These are phyloP conservation scores for Botrytis galanthina DNA, from an alignment of 2,329 filamentous ascomycete species.

Conservation along the genomic window DNA sequence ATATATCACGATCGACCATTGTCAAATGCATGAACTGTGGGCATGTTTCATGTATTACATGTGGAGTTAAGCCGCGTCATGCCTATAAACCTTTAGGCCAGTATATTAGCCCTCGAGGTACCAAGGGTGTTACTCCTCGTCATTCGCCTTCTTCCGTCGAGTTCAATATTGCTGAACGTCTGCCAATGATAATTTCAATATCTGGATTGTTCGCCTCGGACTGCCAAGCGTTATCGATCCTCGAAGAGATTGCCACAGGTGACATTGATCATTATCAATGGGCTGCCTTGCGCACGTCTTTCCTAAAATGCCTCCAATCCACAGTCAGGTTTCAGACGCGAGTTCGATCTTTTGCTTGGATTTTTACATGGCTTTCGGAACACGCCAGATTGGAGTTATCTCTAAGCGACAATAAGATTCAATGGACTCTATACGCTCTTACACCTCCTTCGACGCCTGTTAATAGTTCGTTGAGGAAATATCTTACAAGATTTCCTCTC, in stretches of 20 bases:
- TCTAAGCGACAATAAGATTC: constrained; percentile 36
- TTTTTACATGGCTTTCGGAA: constrained; percentile 42
- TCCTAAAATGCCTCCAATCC: constrained; percentile 37
- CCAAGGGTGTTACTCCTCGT: constrained; percentile 44
- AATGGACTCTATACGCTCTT: constrained; percentile 49
- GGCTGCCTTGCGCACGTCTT: constrained; percentile 39
- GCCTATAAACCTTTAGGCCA: constrained; percentile 38
- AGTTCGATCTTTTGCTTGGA: constrained; percentile 25
- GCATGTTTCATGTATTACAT: constrained; percentile 54
- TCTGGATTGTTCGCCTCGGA: constrained; percentile 23
- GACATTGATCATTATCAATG: constrained; percentile 33
- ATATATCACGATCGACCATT: constrained; percentile 42
- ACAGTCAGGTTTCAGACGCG: constrained; percentile 38
- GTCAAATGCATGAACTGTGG: constrained; percentile 50
- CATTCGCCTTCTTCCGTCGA: constrained; percentile 36
- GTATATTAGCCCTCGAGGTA: constrained; percentile 46
- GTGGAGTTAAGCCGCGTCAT: constrained; percentile 52
- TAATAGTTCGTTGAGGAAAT: constrained; percentile 42
- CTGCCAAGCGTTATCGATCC: constrained; percentile 34
- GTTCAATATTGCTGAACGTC: background rate
- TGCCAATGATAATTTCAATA: background rate
- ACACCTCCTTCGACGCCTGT: constrained; percentile 32
- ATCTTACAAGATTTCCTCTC: constrained; percentile 44
- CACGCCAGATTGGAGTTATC: constrained; percentile 43
- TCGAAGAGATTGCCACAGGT: constrained; percentile 38